Evolutionary conservation across 139 green algal species (phyloP).

Genomic region (Edaphochlamys debaryana): DNA sequence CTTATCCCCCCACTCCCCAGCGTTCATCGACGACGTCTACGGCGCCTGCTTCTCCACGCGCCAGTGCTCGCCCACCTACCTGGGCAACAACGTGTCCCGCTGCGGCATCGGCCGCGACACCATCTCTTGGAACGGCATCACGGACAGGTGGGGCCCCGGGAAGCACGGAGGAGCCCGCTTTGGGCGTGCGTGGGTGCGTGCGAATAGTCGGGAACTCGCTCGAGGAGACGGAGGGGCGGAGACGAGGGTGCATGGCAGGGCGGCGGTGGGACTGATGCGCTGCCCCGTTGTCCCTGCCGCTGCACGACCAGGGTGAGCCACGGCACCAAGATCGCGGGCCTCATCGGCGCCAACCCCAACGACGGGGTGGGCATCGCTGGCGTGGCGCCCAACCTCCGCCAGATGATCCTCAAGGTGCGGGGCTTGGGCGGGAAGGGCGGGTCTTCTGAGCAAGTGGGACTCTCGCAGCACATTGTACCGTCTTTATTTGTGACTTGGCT

Average conservation of each 20-base stretch:
- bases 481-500: too few relatives aligned
- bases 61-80: not conserved
- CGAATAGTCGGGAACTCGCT: too few relatives aligned
- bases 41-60: conserved; percentile 12
- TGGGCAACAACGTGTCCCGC: not conserved
- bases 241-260: too few relatives aligned
- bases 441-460: too few relatives aligned
- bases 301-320: not conserved
- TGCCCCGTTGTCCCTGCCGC: too few relatives aligned
- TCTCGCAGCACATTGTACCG: too few relatives aligned
- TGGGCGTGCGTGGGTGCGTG: too few relatives aligned
- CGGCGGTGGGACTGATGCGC: too few relatives aligned
- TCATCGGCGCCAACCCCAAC: conserved; percentile 17
- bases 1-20: not conserved
- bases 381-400: conserved; percentile 12
- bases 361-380: conserved; percentile 14
- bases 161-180: too few relatives aligned
- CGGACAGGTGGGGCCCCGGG: not conserved
- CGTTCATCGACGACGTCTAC: conserved; percentile 18
- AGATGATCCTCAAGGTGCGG: conserved; percentile 36
- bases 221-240: too few relatives aligned
- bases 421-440: too few relatives aligned
- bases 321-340: conserved; percentile 34
- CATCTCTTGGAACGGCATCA: conserved; percentile 1
- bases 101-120: conserved; percentile 29